A percentile compares a stretch with the other conserved stretches of the same genome.
phyloP scores from a whole-genome alignment of 1,284 basidiomycete species.

The Waitea zeae region DNA sequence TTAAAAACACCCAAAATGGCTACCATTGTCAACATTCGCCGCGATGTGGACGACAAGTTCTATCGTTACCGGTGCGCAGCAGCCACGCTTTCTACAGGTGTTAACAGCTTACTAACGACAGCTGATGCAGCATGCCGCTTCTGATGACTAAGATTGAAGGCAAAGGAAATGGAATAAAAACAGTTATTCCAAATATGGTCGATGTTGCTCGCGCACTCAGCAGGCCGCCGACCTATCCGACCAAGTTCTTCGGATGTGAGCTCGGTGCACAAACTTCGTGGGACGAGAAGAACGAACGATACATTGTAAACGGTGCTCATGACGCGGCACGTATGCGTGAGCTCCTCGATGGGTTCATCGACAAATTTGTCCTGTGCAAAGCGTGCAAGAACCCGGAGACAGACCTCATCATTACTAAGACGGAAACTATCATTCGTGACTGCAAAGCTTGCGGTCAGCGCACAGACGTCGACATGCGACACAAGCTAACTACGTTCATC shows the following conservation, averaged over 20 bases:
- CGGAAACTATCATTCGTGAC: constrained; percentile 83
- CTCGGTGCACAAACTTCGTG: constrained; percentile 95
- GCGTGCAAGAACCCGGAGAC: constrained; percentile 99
- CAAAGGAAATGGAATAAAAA: constrained; percentile 99
- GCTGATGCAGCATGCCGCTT: constrained; percentile 68
- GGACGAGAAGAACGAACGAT: constrained; percentile 93
- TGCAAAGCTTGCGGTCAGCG: constrained; percentile 98
- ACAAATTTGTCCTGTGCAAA: constrained; percentile 95
- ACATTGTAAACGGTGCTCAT: constrained; percentile 98
- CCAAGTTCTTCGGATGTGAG: constrained; percentile 99
- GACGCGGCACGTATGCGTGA: constrained; percentile 86
- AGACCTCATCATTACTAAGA: constrained; percentile 82
- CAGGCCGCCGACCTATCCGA: constrained; percentile 90
- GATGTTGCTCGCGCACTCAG: constrained; percentile 93
- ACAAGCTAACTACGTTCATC: constrained; percentile 95
- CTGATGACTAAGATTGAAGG: constrained; percentile 96
- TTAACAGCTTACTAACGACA: constrained; percentile 5
- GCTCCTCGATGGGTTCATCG: constrained; percentile 93
- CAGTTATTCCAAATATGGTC: constrained; percentile 95
- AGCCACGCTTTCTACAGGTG: neutral
- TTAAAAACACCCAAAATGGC: constrained; percentile 67
- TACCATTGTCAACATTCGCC: constrained; percentile 88
- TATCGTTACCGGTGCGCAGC: constrained; percentile 59
- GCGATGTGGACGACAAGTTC: constrained; percentile 93
- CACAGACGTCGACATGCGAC: constrained; percentile 88